These are phyloP conservation scores for Mucor circinelloides DNA, from an alignment of 371 early-diverging fungal genomes.

Conservation along the genomic window DNA sequence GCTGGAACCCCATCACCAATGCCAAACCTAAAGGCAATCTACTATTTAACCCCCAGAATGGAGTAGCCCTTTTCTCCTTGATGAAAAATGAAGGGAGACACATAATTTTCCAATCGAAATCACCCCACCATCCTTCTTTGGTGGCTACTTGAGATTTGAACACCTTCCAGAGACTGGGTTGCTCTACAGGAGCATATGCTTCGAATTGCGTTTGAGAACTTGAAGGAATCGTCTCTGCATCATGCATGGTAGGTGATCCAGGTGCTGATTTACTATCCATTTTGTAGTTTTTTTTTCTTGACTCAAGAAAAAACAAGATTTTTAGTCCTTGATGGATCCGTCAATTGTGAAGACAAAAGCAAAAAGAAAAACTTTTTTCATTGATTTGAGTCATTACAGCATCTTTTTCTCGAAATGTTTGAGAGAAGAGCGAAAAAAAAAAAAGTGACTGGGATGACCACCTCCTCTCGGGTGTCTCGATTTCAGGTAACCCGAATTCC, in stretches of 20 bases:
- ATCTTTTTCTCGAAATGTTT: neutral
- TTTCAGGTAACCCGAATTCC: neutral
- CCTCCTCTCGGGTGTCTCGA: neutral
- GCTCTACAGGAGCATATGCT: conserved; percentile 34
- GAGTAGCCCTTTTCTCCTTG: conserved; percentile 43
- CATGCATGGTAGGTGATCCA: conserved; percentile 3
- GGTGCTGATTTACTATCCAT: conserved; percentile 25
- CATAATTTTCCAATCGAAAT: conserved; percentile 57
- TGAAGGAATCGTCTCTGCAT: conserved; percentile 23
- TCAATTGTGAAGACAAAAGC: neutral
- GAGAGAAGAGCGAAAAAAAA: neutral
- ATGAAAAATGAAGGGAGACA: conserved; percentile 51
- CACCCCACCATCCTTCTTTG: conserved; percentile 63
- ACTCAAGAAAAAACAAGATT: neutral
- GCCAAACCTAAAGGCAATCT: conserved; percentile 56
- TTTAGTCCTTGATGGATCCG: neutral
- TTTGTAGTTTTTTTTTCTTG: conserved; percentile 3
- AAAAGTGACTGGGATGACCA: conserved; percentile 7
- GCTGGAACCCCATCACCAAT: conserved; percentile 65
- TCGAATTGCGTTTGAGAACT: conserved; percentile 34
- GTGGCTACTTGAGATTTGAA: conserved; percentile 51
- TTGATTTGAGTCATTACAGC: no score
- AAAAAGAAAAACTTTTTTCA: conserved; percentile 5
- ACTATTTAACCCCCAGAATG: conserved; percentile 66
- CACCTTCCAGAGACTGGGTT: conserved; percentile 32